Percentiles rank a stretch among this genome's conserved stretches.
Conservation (phyloP, 768 basidiomycete species). For the Suillus luteus region DNA sequence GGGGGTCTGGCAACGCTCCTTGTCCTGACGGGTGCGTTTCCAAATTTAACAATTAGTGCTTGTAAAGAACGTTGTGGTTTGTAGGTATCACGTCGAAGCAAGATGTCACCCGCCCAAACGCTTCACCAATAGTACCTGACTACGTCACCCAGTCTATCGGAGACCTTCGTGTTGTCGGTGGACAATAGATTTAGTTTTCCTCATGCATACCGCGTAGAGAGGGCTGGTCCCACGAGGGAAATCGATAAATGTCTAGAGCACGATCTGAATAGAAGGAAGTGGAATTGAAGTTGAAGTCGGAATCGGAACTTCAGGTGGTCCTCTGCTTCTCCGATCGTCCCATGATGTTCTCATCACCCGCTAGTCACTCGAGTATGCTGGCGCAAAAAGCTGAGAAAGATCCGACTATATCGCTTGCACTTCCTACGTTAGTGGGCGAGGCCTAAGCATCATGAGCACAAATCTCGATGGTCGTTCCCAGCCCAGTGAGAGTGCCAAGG, state of each 20-base stretch:
- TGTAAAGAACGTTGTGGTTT: slow-evolving; percentile 2
- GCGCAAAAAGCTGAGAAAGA: slow-evolving; percentile 55
- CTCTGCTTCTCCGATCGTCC: slow-evolving; percentile 24
- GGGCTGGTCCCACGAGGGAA: background rate
- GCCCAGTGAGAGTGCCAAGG: too few species aligned
- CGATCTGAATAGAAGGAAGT: slow-evolving; percentile 1
- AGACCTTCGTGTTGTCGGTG: slow-evolving; percentile 58
- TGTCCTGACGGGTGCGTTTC: slow-evolving; percentile 79
- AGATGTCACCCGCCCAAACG: slow-evolving; percentile 70
- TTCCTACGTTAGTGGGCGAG: slow-evolving; percentile 79
- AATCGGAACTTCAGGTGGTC: slow-evolving; percentile 17
- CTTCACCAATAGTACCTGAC: slow-evolving; percentile 76
- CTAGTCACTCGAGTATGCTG: slow-evolving; percentile 41
- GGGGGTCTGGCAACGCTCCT: slow-evolving; percentile 87
- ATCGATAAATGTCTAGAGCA: slow-evolving; percentile 3
- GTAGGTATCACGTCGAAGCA: slow-evolving; percentile 76
- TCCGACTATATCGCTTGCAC: slow-evolving; percentile 66
- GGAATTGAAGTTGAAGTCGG: background rate
- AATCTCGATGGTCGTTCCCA: too few species aligned
- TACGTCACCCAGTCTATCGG: slow-evolving; percentile 82
- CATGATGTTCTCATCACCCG: slow-evolving; percentile 37
- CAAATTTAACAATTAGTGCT: background rate
- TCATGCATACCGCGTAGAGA: background rate
- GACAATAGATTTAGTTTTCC: slow-evolving; percentile 16
- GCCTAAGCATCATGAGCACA: slow-evolving; percentile 44